A percentile compares a stretch with the other conserved stretches of the same genome.
Evolutionary conservation across 75 land plant species (phyloP).

Genomic region (Selaginella tamariscina): DNA sequence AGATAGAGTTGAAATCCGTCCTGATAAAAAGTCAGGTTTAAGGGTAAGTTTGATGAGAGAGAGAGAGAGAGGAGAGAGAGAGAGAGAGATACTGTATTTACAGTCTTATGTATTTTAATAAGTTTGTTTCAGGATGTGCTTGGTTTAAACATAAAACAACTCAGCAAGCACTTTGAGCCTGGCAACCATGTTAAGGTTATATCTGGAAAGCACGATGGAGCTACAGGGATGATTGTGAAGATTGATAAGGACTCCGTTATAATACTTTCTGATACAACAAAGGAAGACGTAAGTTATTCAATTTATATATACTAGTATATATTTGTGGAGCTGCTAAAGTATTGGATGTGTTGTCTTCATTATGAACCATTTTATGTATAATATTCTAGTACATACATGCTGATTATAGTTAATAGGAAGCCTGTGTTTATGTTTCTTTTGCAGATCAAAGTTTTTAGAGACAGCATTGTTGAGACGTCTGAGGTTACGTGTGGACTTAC

Average conservation of each 20-base stretch:
- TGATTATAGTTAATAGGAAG: no score
- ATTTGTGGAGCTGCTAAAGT: background rate
- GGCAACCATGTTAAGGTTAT: slow-evolving; percentile 97
- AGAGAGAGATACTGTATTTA: background rate
- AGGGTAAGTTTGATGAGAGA: slow-evolving; percentile 32
- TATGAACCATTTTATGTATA: no score
- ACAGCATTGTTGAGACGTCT: slow-evolving; percentile 87
- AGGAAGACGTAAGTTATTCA: slow-evolving; percentile 60
- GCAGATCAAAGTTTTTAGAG: slow-evolving; percentile 82
- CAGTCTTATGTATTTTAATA: background rate
- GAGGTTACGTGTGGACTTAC: slow-evolving; percentile 82
- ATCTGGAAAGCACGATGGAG: slow-evolving; percentile 77
- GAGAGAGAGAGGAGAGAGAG: background rate
- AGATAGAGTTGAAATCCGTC: slow-evolving; percentile 61
- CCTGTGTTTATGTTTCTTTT: background rate
- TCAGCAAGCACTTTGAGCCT: slow-evolving; percentile 81
- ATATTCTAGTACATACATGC: no score
- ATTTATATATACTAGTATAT: background rate
- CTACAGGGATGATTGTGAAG: slow-evolving; percentile 93
- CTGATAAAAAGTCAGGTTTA: slow-evolving; percentile 42
- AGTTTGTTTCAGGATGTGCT: slow-evolving; percentile 45
- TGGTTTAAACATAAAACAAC: slow-evolving; percentile 63
- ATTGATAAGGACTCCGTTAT: slow-evolving; percentile 67
- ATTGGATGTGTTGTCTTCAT: no score
- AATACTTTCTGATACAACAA: slow-evolving; percentile 78